phyloP scores from a whole-genome alignment of 257 asterid genomes.

The Nicotiana paniculata region DNA sequence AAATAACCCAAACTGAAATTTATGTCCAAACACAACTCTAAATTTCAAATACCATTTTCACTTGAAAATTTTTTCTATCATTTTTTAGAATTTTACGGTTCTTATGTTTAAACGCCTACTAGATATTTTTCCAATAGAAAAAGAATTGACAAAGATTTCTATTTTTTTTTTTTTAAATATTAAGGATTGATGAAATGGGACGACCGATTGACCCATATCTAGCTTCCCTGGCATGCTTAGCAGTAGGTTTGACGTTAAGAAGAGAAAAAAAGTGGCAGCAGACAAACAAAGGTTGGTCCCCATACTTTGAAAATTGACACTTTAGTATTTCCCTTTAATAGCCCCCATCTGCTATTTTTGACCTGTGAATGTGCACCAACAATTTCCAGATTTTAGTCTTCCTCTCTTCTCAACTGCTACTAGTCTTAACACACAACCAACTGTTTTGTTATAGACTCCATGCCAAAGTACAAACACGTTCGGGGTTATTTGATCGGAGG shows the following conservation, averaged over 20 bases:
- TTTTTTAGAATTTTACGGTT: too few relatives aligned
- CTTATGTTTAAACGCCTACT: too few relatives aligned
- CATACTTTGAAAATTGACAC: background rate
- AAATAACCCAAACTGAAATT: too few relatives aligned
- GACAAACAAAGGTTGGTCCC: background rate
- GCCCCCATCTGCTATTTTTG: background rate
- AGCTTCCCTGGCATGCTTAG: background rate
- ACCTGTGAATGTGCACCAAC: conserved; percentile 1
- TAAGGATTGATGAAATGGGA: too few relatives aligned
- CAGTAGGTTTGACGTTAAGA: conserved; percentile 6
- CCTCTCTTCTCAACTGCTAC: background rate
- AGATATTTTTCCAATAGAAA: too few relatives aligned
- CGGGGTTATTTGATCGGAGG: too few relatives aligned
- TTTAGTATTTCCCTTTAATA: background rate
- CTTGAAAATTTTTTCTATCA: too few relatives aligned
- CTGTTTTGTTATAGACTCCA: background rate
- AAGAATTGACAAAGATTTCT: too few relatives aligned
- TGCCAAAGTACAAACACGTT: background rate
- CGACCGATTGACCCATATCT: background rate
- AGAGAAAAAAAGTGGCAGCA: background rate
- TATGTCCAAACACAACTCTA: too few relatives aligned
- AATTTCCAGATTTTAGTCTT: background rate
- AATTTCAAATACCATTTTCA: too few relatives aligned
- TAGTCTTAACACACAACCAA: background rate
- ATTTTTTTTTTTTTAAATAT: too few relatives aligned